Evolutionary conservation across 129 eudicot species (phyloP), one percentile per base, ranked within the genome.

Genomic region (Dittrichia graveolens): DNA sequence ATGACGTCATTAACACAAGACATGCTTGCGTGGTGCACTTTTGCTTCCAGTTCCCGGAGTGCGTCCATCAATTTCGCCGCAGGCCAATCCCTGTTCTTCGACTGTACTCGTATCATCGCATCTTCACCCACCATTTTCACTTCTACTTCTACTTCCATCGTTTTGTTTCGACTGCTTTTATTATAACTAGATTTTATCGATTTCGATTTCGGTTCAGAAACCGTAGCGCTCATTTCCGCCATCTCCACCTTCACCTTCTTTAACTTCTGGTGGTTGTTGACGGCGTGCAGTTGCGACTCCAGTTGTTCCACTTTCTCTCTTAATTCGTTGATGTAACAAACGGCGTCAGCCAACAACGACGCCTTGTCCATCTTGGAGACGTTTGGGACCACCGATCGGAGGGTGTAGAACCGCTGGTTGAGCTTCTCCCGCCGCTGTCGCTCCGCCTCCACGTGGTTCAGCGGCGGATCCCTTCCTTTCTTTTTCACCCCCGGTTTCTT

Each of bases 331-430:
- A 90, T 90, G 85, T 90, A 90, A 9, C 83, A 69, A 0, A 87
- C 88, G 5, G 94, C 93, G 38, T 90, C 94, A 4, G 88, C 81
- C 3, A 90, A 79, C 35, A 89, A 74, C 3, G 96, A 89, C 0
- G 93, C 96, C 52, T 89, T 89, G 85, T 89, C 93, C 90, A 84
- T 86, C 38, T 82, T 77, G 12, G 96, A 87, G 3, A 90, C 91
- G 19, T 90, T 80, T 1, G 96, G 94, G n/a, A 87, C 93, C 50
- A 87, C 91, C 3, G 94, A 78, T 1, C 96, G 85, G 12, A 90
- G 79, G 2, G 84, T 84, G 78, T 90, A 90, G 82, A 90, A 87
- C 6, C 94, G 86, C 55, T 76, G 83, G 88, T 90, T 90, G 45
- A 87, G 88, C 84, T 83, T 90, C 83, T 90, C 91, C 49, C 91